Base-by-base conservation (phyloP, 2,329 filamentous ascomycete genomes). In the Byssoonygena ceratinophila region DNA sequence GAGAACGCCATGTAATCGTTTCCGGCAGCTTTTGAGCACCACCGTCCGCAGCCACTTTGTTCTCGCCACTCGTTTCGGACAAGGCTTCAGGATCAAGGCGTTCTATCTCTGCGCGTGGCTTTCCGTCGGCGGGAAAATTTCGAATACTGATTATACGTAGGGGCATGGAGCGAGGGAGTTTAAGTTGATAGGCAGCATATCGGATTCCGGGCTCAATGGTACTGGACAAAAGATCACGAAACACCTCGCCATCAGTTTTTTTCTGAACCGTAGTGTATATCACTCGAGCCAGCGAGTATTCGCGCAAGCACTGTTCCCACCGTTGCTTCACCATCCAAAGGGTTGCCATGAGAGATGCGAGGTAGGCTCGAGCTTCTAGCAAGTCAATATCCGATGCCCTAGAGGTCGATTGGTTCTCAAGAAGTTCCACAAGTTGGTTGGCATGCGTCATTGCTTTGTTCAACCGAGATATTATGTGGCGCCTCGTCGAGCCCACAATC, bases 131-230 rank as follows among this genome's bases (percentile, higher is more conserved):
- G 1, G 87, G 84, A 60, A 97, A 95, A 55, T 83, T 83, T 59
- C 85, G 83, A 60, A 83, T 82, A 1, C 87, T 85, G 58, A 97
- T 85, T 6, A 82, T 79, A 0, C 84, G 78, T 46, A 95, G 83
- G 2, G 90, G 83, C 51, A 89, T 80, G 1, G 89, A 95, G 40
- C 92, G 82, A 0, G 91, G 86, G 29, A 94, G 80, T 66, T 91
- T 85, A 65, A 89, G 78, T 68, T 95, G 89, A 67, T 97, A 97
- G 16, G 92, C 89, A 32, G 90, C 90, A 67, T 94, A 97, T 57
- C 91, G 84, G 62, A 98, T 87, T 57, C 89, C 94, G 1, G 90
- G 90, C 65, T 98, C 92, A 56, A 95, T 83, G 3, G 86, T 94
- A 61, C 86, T 83, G 45, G 84, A 81, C 53, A 98, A 73, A 22